Evolutionary conservation across 1,284 basidiomycete species (phyloP).

Genomic region (Taiwanofungus camphoratus): DNA sequence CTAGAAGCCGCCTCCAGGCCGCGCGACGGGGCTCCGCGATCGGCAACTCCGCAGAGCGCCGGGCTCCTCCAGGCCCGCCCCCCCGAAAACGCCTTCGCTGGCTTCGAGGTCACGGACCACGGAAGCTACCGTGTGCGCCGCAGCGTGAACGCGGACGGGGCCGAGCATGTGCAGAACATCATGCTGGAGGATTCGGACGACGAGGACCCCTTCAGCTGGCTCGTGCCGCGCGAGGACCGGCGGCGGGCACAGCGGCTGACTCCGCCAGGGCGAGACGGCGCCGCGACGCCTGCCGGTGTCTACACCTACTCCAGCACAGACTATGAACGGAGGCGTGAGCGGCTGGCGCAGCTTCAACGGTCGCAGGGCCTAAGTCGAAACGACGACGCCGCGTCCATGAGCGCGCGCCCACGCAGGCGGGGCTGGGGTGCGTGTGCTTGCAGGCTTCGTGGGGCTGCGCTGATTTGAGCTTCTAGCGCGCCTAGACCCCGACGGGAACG

Average conservation of each 20-base stretch:
- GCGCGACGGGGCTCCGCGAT: no score
- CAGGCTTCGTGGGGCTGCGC: no score
- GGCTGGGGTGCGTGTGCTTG: conserved; percentile 20
- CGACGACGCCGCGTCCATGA: not conserved
- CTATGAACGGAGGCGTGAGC: not conserved
- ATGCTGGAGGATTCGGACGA: conserved; percentile 22
- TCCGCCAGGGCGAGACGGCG: not conserved
- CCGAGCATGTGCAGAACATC: conserved; percentile 37
- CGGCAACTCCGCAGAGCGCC: no score
- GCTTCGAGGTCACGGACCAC: conserved; percentile 7
- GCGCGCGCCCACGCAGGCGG: conserved; percentile 12
- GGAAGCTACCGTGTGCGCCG: conserved; percentile 36
- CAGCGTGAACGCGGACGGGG: conserved; percentile 34
- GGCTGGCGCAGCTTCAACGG: no score
- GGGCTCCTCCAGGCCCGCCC: not conserved
- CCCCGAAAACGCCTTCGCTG: not conserved
- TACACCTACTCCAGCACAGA: not conserved
- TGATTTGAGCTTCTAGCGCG: conserved; percentile 16
- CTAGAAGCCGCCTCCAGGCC: no score
- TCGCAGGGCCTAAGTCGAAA: not conserved
- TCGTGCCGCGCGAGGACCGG: conserved; percentile 3
- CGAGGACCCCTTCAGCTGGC: conserved; percentile 11
- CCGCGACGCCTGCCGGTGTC: not conserved
- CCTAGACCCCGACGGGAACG: conserved; percentile 21
- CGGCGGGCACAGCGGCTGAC: not conserved